phyloP scores from a whole-genome alignment of 2,329 filamentous ascomycete genomes.

The Cercospora sesami region DNA sequence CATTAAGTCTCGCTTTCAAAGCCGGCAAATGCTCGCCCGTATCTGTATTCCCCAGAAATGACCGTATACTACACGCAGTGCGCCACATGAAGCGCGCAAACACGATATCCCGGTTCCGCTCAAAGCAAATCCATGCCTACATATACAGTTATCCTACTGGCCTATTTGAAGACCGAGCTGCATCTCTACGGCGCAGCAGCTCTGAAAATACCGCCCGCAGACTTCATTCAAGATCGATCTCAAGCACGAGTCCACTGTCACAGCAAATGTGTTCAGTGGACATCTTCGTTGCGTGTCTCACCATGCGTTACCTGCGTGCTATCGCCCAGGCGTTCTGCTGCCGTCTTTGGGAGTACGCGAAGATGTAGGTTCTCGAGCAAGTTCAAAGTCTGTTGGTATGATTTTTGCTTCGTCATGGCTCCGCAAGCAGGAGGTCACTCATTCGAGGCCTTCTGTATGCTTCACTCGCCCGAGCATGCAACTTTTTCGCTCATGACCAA shows the following conservation, averaged over 20 bases:
- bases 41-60: background rate
- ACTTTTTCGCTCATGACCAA: background rate
- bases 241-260: background rate
- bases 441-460: background rate
- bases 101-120: background rate
- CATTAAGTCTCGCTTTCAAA: background rate
- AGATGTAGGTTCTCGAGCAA: background rate
- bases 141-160: conserved; percentile 9
- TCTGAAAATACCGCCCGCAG: background rate
- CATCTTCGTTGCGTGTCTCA: background rate
- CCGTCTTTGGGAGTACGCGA: background rate
- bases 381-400: background rate
- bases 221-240: background rate
- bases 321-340: background rate
- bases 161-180: background rate
- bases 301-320: background rate
- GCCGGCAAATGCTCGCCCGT: background rate
- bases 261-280: background rate
- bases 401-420: background rate
- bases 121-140: conserved; percentile 7
- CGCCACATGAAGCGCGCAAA: background rate
- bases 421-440: background rate
- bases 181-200: conserved; percentile 12
- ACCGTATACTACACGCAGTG: background rate
- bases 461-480: background rate